Percentiles rank a stretch among this genome's conserved stretches.
Conservation (phyloP, 2,329 filamentous ascomycete species). For the Purpureocillium lavendulum region DNA sequence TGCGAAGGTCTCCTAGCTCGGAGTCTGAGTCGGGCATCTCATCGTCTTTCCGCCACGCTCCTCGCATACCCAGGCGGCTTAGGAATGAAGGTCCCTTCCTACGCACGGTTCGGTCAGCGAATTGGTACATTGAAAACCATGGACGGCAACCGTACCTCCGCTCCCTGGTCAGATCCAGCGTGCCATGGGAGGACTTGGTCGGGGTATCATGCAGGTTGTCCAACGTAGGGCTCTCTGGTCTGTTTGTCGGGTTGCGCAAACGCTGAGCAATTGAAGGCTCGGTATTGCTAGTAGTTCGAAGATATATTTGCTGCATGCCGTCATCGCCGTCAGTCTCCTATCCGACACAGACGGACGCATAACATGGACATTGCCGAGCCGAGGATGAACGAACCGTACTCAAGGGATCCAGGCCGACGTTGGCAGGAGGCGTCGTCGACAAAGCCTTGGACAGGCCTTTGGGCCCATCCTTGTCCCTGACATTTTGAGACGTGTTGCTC, state of each 20-base stretch:
- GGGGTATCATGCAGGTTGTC: conserved; percentile 33
- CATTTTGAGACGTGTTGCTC: conserved; percentile 51
- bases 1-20: conserved; percentile 58
- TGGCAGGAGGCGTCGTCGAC: conserved; percentile 14
- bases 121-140: not conserved
- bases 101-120: conserved; percentile 5
- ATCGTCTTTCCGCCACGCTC: conserved; percentile 64
- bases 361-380: no score
- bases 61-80: conserved; percentile 66
- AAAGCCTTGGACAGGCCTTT: conserved; percentile 18
- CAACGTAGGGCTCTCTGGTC: conserved; percentile 41
- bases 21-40: conserved; percentile 56
- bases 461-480: conserved; percentile 19
- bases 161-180: conserved; percentile 44
- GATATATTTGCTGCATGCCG: conserved; percentile 26
- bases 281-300: conserved; percentile 26
- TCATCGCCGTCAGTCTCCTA: not conserved
- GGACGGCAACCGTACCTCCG: conserved; percentile 46
- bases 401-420: conserved; percentile 26
- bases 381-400: conserved; percentile 23
- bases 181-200: conserved; percentile 24
- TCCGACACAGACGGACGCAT: no score
- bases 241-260: conserved; percentile 37
- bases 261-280: conserved; percentile 44
- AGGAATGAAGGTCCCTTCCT: conserved; percentile 89